Evolutionary conservation across 768 basidiomycete genomes (phyloP).

Genomic region (Obba rivulosa): DNA sequence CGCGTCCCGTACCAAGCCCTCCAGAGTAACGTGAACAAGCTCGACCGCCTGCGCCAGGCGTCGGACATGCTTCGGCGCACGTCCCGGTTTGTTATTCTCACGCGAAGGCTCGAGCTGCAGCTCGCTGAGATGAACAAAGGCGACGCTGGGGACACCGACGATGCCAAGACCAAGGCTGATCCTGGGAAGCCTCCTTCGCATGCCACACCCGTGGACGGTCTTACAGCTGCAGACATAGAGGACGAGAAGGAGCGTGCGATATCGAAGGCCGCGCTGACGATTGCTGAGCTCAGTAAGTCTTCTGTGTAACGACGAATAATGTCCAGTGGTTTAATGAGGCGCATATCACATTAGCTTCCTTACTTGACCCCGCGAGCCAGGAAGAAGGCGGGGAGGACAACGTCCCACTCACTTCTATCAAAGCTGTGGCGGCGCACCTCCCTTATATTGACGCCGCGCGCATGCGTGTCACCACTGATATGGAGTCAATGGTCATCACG

Average conservation of each 20-base stretch:
- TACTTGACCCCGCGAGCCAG: constrained; percentile 4
- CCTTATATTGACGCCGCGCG: constrained; percentile 70
- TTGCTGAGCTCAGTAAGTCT: constrained; percentile 80
- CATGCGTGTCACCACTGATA: constrained; percentile 68
- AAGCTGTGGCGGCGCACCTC: constrained; percentile 64
- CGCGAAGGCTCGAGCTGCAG: constrained; percentile 77
- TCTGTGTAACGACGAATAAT: neutral
- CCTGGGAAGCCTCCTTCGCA: neutral
- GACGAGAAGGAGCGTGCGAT: constrained; percentile 84
- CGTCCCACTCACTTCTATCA: constrained; percentile 63
- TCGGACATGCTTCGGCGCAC: constrained; percentile 81
- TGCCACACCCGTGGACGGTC: neutral
- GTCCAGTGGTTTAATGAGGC: neutral
- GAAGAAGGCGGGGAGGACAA: neutral
- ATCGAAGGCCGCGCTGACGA: constrained; percentile 90
- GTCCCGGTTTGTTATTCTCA: constrained; percentile 79
- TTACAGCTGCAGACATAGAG: constrained; percentile 38
- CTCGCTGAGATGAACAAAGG: constrained; percentile 62
- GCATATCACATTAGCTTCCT: constrained; percentile 2
- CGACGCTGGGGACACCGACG: constrained; percentile 9
- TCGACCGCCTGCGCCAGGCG: constrained; percentile 77
- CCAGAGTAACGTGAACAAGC: constrained; percentile 59
- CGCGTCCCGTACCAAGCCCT: constrained; percentile 78
- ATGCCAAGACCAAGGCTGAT: constrained; percentile 8
- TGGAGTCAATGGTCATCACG: constrained; percentile 85